Percentiles rank a stretch among this genome's conserved stretches.
These are phyloP conservation scores for Ascochyta rabiei DNA, from an alignment of 2,329 filamentous ascomycete species.

Conservation along the genomic window DNA sequence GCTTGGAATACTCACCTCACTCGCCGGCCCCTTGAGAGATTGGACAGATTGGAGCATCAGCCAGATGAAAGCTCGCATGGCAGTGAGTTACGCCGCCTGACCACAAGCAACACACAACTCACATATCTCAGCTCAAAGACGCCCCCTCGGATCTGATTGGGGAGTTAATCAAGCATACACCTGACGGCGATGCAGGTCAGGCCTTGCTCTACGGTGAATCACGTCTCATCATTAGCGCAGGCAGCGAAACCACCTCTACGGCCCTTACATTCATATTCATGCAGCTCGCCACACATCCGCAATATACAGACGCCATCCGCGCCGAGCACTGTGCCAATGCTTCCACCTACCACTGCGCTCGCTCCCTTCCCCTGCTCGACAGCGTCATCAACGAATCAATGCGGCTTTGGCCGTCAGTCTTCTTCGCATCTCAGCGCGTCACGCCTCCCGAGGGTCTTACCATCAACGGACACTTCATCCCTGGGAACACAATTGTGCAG, in stretches of 20 bases:
- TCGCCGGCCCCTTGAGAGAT: constrained; percentile 34
- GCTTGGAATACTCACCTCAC: constrained; percentile 22
- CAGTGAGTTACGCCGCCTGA: constrained; percentile 12
- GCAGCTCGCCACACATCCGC: constrained; percentile 30
- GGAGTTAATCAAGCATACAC: constrained; percentile 31
- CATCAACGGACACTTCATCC: constrained; percentile 30
- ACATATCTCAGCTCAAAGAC: constrained; percentile 18
- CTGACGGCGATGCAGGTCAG: constrained; percentile 19
- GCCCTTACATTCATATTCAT: constrained; percentile 59
- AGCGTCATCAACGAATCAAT: constrained; percentile 35
- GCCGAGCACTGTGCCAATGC: constrained; percentile 23
- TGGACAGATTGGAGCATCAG: constrained; percentile 34
- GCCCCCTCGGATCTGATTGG: constrained; percentile 29
- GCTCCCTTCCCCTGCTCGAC: constrained; percentile 25
- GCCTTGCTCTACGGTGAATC: constrained; percentile 37
- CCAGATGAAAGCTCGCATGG: constrained; percentile 30
- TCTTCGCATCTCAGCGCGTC: constrained; percentile 34
- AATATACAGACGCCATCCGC: constrained; percentile 26
- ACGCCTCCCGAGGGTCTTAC: constrained; percentile 38
- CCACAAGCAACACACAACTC: neutral
- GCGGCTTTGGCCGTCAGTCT: constrained; percentile 37
- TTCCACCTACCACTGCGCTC: constrained; percentile 16
- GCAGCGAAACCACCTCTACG: constrained; percentile 57
- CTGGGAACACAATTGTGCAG: constrained; percentile 35
- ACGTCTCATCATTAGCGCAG: constrained; percentile 40